phyloP scores from a whole-genome alignment of 2,329 filamentous ascomycete species.

The Fusarium sp. region DNA sequence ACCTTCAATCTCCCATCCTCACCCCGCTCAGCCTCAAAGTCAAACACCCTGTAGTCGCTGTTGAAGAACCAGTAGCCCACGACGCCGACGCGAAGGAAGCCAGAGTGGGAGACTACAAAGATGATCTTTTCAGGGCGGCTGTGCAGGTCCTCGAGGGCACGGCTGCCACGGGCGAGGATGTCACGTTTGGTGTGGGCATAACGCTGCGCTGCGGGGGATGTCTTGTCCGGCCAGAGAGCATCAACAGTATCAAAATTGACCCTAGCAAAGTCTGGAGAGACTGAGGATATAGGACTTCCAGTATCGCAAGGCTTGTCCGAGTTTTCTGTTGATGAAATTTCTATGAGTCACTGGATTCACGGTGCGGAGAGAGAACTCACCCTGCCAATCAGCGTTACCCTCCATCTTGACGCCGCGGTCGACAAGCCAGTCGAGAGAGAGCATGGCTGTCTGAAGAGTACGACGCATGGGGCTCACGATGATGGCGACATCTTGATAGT shows the following conservation, averaged over 20 bases:
- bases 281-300: slow-evolving; percentile 59
- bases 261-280: slow-evolving; percentile 63
- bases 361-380: slow-evolving; percentile 48
- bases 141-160: slow-evolving; percentile 62
- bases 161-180: slow-evolving; percentile 66
- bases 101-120: slow-evolving; percentile 74
- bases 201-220: slow-evolving; percentile 53
- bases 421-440: slow-evolving; percentile 69
- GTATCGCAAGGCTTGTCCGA: slow-evolving; percentile 71
- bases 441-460: slow-evolving; percentile 72
- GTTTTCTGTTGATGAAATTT: slow-evolving; percentile 55
- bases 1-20: slow-evolving; percentile 49
- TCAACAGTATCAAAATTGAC: slow-evolving; percentile 70
- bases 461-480: slow-evolving; percentile 74
- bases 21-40: slow-evolving; percentile 54
- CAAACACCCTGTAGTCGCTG: slow-evolving; percentile 73
- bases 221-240: slow-evolving; percentile 73
- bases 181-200: slow-evolving; percentile 67
- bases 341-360: background rate
- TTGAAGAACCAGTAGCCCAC: slow-evolving; percentile 69
- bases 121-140: slow-evolving; percentile 69
- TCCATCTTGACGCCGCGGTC: slow-evolving; percentile 64
- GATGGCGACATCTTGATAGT: slow-evolving; percentile 59
- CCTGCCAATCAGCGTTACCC: slow-evolving; percentile 74
- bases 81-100: slow-evolving; percentile 69